Percentiles rank a stretch among this genome's conserved stretches.
Evolutionary conservation across 2,329 filamentous ascomycete genomes (phyloP).

Genomic region (Lachnellula cervina): DNA sequence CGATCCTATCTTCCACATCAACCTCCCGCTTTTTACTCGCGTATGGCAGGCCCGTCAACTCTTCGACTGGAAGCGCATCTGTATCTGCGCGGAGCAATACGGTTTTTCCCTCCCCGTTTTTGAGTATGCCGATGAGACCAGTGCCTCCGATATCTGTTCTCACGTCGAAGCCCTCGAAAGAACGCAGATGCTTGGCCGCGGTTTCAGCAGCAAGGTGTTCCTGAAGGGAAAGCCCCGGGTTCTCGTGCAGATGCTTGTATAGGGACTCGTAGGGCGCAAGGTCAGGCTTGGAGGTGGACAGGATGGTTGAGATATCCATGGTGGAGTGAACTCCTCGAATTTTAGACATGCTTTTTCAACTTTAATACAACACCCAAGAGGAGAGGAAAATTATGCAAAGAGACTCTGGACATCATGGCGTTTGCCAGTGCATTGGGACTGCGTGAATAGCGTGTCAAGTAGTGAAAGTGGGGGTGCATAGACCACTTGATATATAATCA

Average conservation of each 20-base stretch:
- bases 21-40: constrained; percentile 41
- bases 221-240: constrained; percentile 56
- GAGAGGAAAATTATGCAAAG: too few species aligned
- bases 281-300: constrained; percentile 8
- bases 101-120: constrained; percentile 50
- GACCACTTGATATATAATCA: too few species aligned
- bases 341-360: too few species aligned
- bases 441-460: too few species aligned
- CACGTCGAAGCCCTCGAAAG: constrained; percentile 38
- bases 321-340: neutral
- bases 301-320: constrained; percentile 8
- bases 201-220: constrained; percentile 48
- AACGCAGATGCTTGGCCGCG: constrained; percentile 38
- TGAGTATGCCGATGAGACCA: constrained; percentile 51
- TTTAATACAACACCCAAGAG: too few species aligned
- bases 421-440: too few species aligned
- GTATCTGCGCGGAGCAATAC: constrained; percentile 58
- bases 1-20: constrained; percentile 40
- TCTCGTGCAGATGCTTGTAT: constrained; percentile 54
- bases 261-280: constrained; percentile 42
- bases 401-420: too few species aligned
- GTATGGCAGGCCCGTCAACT: constrained; percentile 51
- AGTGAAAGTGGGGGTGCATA: too few species aligned
- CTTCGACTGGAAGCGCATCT: constrained; percentile 54
- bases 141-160: constrained; percentile 51